Percentiles rank a stretch among this genome's conserved stretches.
phyloP scores from a whole-genome alignment of 169 alveolate species.

The Eimeria acervulina region DNA sequence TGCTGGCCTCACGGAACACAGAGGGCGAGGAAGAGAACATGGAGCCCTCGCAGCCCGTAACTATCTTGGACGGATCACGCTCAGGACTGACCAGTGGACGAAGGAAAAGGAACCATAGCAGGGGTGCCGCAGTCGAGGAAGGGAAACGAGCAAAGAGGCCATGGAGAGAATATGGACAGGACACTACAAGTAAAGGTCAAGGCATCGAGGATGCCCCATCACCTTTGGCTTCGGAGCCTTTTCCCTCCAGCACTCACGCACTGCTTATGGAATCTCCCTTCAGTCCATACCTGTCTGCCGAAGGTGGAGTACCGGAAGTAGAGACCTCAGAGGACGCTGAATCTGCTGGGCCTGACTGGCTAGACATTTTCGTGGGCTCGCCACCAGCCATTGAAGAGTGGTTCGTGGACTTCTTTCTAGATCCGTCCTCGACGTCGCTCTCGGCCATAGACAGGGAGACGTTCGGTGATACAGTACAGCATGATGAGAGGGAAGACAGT shows the following conservation, averaged over 20 bases:
- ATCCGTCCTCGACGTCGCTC: background rate
- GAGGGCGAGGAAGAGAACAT: background rate
- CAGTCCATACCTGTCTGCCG: background rate
- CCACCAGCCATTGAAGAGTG: background rate
- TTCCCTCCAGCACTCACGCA: background rate
- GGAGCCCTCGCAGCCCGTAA: background rate
- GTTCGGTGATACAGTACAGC: background rate
- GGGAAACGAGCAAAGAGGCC: background rate
- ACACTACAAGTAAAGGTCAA: background rate
- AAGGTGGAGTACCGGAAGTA: background rate
- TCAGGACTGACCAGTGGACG: background rate
- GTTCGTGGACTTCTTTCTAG: background rate
- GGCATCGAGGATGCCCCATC: background rate
- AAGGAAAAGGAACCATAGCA: background rate
- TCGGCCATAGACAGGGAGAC: background rate
- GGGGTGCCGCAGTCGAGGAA: background rate
- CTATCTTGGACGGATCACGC: background rate
- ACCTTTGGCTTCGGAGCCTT: background rate
- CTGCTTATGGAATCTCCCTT: background rate
- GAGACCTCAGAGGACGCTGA: background rate
- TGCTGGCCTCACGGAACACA: background rate
- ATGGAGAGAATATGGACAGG: background rate
- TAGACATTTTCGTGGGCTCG: background rate
- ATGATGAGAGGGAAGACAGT: background rate
- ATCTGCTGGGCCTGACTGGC: background rate